Conservation (phyloP, 2,329 filamentous ascomycete genomes). For the Aspergillus sp. region DNA sequence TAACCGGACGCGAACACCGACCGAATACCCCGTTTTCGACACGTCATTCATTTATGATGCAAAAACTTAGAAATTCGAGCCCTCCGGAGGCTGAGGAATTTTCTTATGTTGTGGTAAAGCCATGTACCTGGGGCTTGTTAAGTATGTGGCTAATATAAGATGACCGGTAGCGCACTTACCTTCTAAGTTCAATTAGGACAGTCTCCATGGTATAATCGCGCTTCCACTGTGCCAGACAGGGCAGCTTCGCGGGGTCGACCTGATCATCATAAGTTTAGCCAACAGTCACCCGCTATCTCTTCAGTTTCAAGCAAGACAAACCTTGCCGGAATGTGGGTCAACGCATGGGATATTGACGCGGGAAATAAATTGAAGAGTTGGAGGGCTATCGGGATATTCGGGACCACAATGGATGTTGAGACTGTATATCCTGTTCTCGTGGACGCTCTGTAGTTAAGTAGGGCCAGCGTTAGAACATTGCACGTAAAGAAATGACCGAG, state of each 20-base stretch:
- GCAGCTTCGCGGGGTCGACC: conserved; percentile 81
- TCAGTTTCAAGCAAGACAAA: conserved; percentile 35
- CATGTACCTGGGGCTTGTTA: conserved; percentile 73
- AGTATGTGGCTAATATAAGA: conserved; percentile 28
- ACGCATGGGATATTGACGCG: conserved; percentile 97
- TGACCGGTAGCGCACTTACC: conserved; percentile 49
- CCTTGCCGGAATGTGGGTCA: conserved; percentile 72
- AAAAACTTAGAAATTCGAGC: conserved; percentile 57
- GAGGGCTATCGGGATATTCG: conserved; percentile 84
- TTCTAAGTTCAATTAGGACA: conserved; percentile 79
- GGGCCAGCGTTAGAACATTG: conserved; percentile 15
- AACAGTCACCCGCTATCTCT: not conserved
- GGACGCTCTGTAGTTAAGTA: conserved; percentile 67
- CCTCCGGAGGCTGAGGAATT: conserved; percentile 88
- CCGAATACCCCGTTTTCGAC: conserved; percentile 31
- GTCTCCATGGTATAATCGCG: conserved; percentile 94
- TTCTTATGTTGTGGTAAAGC: conserved; percentile 90
- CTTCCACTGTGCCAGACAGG: conserved; percentile 87
- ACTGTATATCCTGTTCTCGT: conserved; percentile 99
- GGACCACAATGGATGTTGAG: conserved; percentile 93
- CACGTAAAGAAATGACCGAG: not conserved
- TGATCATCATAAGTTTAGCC: conserved; percentile 33
- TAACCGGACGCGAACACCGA: conserved; percentile 25
- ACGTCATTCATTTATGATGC: conserved; percentile 23
- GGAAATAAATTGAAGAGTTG: conserved; percentile 87